Base-by-base conservation (phyloP, 1,284 basidiomycete species). In the Trichosporon sp. region DNA sequence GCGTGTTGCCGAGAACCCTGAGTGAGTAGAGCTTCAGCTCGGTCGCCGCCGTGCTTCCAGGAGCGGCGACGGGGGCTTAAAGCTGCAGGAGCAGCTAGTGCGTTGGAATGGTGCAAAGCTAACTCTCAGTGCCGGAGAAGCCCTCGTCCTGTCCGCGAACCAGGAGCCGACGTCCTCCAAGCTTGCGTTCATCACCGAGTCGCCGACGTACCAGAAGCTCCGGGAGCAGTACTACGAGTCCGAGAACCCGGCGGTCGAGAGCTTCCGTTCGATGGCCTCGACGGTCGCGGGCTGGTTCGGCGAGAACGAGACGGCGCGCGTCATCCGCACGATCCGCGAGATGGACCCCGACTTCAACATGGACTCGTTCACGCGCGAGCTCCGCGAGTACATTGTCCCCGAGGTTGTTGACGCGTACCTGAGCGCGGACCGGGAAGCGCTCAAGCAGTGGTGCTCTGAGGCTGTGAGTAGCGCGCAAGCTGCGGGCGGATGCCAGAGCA, bases 361-460 rank as follows among this genome's bases (percentile, higher is more conserved):
- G 78, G 96, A 98, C 81, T 84, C 85, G 21, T 99, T 98, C 81
- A 91, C 94, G 79, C 88, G 91, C 70, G 97, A 99, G 80, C 83
- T 99, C 74, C 87, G 96, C 75, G 97, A 99, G 84, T 99, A 98
- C 81, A 96, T 99, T 73, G 89, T 99, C 1, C 97, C 97, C 0
- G 97, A 99, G 82, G 89, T 99, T 5, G 93, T 99, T 7, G 97
- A 99, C 81, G 94, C 95, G 21, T 98, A 97, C 82, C 85, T 98
- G 76, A 91, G 89, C 68, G 95, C 93, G 10, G 96, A 98, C 79
- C 88, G 91, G 78, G 92, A 94, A 79, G 86, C 91, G 5, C 86
- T 99, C 76, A 89, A 89, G 79, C 89, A 89, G 77, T 99, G 97
- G 97, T 98, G 95, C 82, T 90, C 93, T 40, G 97, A 99, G 85